Base-by-base conservation (phyloP, 2,329 filamentous ascomycete species). In the Alternaria ventricosa region DNA sequence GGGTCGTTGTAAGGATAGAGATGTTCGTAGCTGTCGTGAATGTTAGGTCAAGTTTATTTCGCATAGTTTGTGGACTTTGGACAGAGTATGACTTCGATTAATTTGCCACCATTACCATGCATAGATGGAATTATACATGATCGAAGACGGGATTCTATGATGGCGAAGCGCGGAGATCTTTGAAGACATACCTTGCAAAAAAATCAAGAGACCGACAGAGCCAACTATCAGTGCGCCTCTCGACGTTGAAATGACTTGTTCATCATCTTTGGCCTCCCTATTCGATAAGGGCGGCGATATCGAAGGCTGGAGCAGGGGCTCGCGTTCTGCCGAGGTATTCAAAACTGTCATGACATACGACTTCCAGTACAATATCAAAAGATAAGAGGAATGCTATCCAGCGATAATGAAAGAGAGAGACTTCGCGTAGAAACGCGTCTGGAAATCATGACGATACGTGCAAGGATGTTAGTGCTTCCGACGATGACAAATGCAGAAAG, bases 1-100 rank as follows among this genome's bases (percentile, higher is more conserved):
- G 93, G 2, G 91, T 92, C 60, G 93, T 94, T 6, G 92, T 92
- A 75, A 96, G 89, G 70, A 93, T 89, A 12, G 90, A 92, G 80
- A 94, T 92, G 74, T 96, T 96, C 65, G 87, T 85, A 15, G 86
- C 85, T 85, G 62, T 50, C 25, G n/a, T 43, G 15, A 12, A 28
- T 9, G 20, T 62, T 28, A 59, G 60, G 36, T 18, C 36, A 53
- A 41, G 12, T 28, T 36, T 22, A 2, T 23, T 30, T 53, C 20
- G 27, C 10, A 41, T 15, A 51, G 15, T 70, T 75, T 60, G 80
- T 20, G 49, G 33, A 73, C 27, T 2, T 20, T 53, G 18, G 22
- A 30, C 18, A 18, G 22, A 7, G 49, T 8, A 47, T 41, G 55
- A 27, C 43, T 27, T 46, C 44, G 11, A 11, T 18, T 36, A 8